phyloP scores from a whole-genome alignment of 805 yeast genomes.

The Ogataea degrootiae region DNA sequence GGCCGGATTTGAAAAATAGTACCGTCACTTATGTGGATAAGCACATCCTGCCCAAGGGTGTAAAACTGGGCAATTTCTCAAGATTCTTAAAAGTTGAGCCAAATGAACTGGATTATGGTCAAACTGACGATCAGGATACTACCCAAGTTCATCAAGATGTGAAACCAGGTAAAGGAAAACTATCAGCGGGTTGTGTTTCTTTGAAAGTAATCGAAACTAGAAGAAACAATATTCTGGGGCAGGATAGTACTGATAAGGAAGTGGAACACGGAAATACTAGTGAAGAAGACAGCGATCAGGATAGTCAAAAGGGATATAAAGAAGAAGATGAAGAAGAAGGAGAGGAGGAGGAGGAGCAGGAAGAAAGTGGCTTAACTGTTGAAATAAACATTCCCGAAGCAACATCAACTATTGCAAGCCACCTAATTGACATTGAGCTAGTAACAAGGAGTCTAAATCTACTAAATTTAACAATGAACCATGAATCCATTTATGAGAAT shows the following conservation, averaged over 20 bases:
- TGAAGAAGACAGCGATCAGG: not conserved
- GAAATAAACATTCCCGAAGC: constrained; percentile 5
- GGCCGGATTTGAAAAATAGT: not conserved
- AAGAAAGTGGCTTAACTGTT: not conserved
- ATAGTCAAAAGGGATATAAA: not conserved
- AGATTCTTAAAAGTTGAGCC: not conserved
- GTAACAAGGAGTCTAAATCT: constrained; percentile 13
- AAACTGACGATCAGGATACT: not conserved
- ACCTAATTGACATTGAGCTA: constrained; percentile 2
- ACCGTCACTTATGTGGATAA: not conserved
- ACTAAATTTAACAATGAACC: constrained; percentile 14
- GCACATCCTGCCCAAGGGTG: not conserved
- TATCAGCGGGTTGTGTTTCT: constrained; percentile 1
- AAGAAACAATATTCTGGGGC: constrained; percentile 3
- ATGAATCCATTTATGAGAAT: constrained; percentile 8
- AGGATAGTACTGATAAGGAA: not conserved
- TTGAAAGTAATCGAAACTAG: constrained; percentile 6
- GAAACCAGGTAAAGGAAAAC: not conserved
- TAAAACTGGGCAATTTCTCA: not conserved
- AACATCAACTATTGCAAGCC: not conserved
- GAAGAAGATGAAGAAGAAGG: not conserved
- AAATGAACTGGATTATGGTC: not conserved
- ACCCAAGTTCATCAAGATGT: not conserved
- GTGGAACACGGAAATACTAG: not conserved
- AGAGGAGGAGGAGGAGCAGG: not conserved